Evolutionary conservation across 345 rosid genomes (phyloP), one percentile per base, ranked within the genome.

Genomic region (Garcia nutans): DNA sequence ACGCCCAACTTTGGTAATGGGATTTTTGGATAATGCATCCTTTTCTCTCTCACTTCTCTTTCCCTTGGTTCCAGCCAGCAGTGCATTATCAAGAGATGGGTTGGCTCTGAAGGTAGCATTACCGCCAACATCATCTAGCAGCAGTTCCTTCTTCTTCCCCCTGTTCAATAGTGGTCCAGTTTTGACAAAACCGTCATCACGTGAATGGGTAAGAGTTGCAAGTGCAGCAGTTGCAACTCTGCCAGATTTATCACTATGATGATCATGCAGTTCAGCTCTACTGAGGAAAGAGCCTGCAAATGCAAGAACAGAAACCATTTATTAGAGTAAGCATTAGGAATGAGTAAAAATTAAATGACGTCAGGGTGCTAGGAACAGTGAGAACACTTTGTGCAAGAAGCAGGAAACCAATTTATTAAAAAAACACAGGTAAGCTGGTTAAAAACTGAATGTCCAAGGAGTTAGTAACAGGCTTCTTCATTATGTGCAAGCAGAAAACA

Each of bases 41-140:
- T 87, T 77, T 52, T 85, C 90, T 72, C 88, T 84, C 75, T 88
- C 90, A 33, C 88, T 86, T 84, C 88, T 84, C 79, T 89, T 89
- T 73, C 91, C 93, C 83, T 87, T 87, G 56, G 83, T 83, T 64
- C 87, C 87, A 57, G 84, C 76, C 28, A 44, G 61, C 74, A 73
- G 58, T 56, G 77, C 42, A 62, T 81, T 87, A 12, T 72, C 76
- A 23, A 79, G 84, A 72, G 74, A 56, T 60, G 87, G 11, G 41
- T 82, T 60, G 52, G 76, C 74, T 77, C 81, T 77, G 33, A 84
- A 65, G 65, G 85, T 79, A 80, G 79, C 80, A 80, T 61, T 77
- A 15, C 74, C 79, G 42, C 88, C 86, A 49, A 86, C 84, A 75
- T 87, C 89, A 37, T 84, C 88, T 50, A 85, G 86, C 73, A 83